Evolutionary conservation across 176 grass and related monocot species (phyloP).

Genomic region (Pontederia paniculata): DNA sequence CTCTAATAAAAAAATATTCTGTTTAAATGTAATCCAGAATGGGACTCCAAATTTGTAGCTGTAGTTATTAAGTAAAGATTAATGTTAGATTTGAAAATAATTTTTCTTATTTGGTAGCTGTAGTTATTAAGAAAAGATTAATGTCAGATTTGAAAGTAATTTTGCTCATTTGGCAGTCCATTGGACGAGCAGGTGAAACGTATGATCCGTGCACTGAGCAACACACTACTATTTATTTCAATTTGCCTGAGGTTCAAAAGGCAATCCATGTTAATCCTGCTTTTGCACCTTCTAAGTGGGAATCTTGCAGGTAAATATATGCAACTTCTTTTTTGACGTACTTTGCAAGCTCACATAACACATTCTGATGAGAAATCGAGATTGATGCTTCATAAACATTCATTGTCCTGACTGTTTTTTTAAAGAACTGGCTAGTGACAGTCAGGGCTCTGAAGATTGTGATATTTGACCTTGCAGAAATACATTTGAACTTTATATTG

Average conservation of each 20-base stretch:
- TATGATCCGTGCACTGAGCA: constrained; percentile 95
- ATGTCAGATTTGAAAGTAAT: no score
- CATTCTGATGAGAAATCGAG: no score
- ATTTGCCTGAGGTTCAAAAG: constrained; percentile 81
- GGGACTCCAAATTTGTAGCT: constrained; percentile 9
- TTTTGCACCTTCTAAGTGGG: constrained; percentile 63
- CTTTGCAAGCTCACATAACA: no score
- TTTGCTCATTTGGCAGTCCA: constrained; percentile 40
- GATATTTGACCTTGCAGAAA: no score
- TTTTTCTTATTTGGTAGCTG: no score
- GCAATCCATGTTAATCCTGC: constrained; percentile 79
- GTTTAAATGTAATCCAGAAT: background rate
- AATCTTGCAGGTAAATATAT: constrained; percentile 69
- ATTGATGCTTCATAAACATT: no score
- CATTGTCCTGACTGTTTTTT: no score
- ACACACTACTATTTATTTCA: constrained; percentile 93
- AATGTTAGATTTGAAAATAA: constrained; percentile 7
- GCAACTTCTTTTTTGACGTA: background rate
- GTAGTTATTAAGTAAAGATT: constrained; percentile 10
- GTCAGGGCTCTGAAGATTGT: no score
- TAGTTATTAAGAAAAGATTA: no score
- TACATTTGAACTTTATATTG: no score
- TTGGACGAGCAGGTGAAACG: constrained; percentile 52
- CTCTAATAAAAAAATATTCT: no score
- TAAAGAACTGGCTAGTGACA: no score